Evolutionary conservation across 2,329 filamentous ascomycete species (phyloP).

Genomic region (Trichoderma brevicompactum): DNA sequence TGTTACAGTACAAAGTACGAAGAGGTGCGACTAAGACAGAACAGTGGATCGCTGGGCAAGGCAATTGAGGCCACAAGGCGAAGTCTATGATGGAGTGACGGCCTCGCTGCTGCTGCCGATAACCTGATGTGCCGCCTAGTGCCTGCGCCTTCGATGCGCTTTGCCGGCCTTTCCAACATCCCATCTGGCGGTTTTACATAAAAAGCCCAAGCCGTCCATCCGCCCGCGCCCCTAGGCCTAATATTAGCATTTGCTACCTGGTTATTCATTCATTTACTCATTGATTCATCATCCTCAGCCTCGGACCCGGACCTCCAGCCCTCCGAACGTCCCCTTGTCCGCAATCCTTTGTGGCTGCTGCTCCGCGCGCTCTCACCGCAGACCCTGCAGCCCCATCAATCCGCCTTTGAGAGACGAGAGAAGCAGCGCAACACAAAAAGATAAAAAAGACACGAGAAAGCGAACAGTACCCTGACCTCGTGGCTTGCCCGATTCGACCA

Average conservation of each 20-base stretch:
- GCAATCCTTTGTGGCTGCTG: not conserved
- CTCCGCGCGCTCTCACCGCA: not conserved
- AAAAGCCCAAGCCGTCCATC: conserved; percentile 1
- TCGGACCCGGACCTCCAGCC: not conserved
- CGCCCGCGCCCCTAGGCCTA: not conserved
- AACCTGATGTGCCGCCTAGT: not conserved
- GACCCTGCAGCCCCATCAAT: conserved; percentile 4
- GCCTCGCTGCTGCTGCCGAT: not conserved
- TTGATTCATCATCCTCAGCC: conserved; percentile 6
- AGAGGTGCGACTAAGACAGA: not conserved
- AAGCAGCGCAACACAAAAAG: too few relatives aligned
- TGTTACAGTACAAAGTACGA: too few relatives aligned
- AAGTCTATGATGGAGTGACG: not conserved
- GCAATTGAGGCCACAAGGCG: not conserved
- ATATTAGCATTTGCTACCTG: not conserved
- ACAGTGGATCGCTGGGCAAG: not conserved
- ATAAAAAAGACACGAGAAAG: not conserved
- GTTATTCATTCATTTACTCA: not conserved
- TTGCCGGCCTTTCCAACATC: conserved; percentile 18
- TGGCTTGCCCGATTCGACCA: conserved; percentile 6
- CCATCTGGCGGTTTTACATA: conserved; percentile 16
- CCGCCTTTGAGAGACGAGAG: not conserved
- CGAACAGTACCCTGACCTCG: not conserved
- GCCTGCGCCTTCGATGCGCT: not conserved
- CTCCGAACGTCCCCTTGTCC: not conserved